phyloP scores from a whole-genome alignment of 2,329 filamentous ascomycete genomes.

The Didymella segeticola region DNA sequence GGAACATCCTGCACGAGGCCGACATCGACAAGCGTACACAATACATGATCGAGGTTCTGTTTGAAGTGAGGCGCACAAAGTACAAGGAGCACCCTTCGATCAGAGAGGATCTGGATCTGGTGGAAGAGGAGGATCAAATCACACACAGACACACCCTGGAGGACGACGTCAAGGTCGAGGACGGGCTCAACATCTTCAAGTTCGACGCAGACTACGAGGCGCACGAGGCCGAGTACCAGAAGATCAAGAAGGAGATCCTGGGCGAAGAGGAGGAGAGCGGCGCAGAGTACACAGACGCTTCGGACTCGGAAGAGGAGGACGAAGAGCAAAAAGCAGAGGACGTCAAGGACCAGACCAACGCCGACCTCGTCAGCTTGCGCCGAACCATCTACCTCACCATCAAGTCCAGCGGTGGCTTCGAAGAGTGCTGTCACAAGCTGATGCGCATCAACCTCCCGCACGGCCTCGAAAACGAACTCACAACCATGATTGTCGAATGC shows the following conservation, averaged over 20 bases:
- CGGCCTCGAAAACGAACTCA: conserved; percentile 87
- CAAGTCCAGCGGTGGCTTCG: conserved; percentile 93
- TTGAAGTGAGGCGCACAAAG: conserved; percentile 93
- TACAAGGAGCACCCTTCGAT: conserved; percentile 94
- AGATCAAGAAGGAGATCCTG: conserved; percentile 89
- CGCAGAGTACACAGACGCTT: conserved; percentile 68
- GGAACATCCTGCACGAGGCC: conserved; percentile 93
- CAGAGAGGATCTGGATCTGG: conserved; percentile 90
- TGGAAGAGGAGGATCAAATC: conserved; percentile 98
- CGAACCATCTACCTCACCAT: conserved; percentile 97
- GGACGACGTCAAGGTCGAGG: conserved; percentile 77
- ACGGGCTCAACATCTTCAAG: conserved; percentile 94
- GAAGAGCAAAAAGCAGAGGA: conserved; percentile 84
- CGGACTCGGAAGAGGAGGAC: conserved; percentile 75
- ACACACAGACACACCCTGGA: conserved; percentile 86
- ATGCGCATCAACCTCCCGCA: conserved; percentile 85
- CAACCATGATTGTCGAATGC: conserved; percentile 96
- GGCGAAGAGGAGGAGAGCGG: conserved; percentile 77
- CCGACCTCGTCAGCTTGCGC: conserved; percentile 90
- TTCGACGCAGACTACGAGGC: conserved; percentile 88
- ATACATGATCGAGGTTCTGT: conserved; percentile 98
- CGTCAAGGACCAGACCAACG: conserved; percentile 97
- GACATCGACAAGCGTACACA: conserved; percentile 98
- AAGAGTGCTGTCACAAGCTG: conserved; percentile 96
- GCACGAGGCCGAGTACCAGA: conserved; percentile 88